Conservation (phyloP, 768 basidiomycete species). For the Boletus rex-veris region DNA sequence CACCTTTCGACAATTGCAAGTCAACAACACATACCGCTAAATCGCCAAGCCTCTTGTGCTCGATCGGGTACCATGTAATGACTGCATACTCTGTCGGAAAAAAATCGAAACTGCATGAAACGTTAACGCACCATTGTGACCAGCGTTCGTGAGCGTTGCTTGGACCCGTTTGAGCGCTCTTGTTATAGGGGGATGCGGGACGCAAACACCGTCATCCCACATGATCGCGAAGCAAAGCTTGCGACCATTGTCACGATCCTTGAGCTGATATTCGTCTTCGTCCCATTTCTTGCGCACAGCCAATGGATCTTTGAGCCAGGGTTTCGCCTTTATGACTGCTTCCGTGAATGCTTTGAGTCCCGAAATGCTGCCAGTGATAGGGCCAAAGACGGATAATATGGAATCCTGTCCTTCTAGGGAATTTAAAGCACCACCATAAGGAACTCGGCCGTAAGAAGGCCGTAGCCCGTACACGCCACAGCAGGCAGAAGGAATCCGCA, state of each 20-base stretch:
- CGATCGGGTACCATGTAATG: constrained; percentile 62
- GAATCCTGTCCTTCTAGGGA: constrained; percentile 70
- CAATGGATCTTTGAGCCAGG: constrained; percentile 67
- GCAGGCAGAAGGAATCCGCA: constrained; percentile 67
- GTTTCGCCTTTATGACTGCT: constrained; percentile 53
- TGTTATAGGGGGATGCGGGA: constrained; percentile 61
- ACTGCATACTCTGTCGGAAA: constrained; percentile 38
- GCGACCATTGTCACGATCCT: constrained; percentile 54
- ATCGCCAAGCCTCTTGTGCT: constrained; percentile 46
- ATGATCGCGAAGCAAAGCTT: constrained; percentile 56
- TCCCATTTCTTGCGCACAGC: constrained; percentile 58
- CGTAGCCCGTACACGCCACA: constrained; percentile 70
- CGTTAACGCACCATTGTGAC: constrained; percentile 54
- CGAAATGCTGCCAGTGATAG: constrained; percentile 53
- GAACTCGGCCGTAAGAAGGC: constrained; percentile 66
- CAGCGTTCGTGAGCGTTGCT: constrained; percentile 53
- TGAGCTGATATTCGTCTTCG: constrained; percentile 55
- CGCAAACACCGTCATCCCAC: constrained; percentile 60
- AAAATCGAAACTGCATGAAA: neutral
- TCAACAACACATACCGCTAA: constrained; percentile 38
- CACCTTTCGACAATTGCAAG: neutral
- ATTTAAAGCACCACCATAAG: constrained; percentile 65
- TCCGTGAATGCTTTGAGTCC: constrained; percentile 68
- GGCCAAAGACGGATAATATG: constrained; percentile 70
- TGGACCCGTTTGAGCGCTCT: constrained; percentile 58